Conservation (phyloP, 176 grass and related monocot genomes). For the Pontederia crassipes region DNA sequence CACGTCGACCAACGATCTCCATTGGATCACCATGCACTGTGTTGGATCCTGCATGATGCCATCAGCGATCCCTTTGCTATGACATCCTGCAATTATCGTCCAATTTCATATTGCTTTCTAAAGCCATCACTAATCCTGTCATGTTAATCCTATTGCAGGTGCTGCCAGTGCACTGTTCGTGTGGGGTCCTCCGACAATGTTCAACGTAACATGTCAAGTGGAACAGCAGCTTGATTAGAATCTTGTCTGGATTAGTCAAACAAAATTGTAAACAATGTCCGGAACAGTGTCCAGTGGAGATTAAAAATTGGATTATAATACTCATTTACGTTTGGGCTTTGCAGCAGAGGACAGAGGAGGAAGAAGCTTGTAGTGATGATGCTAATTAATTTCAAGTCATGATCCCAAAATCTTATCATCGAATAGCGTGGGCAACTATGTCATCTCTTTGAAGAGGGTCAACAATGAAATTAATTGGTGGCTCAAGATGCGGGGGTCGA, state of each 20-base stretch:
- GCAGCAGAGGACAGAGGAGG: neutral
- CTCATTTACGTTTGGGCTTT: neutral
- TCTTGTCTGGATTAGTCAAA: slow-evolving; percentile 1
- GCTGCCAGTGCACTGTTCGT: neutral
- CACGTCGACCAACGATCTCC: neutral
- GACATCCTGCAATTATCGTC: too few relatives aligned
- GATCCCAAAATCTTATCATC: neutral
- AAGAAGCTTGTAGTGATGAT: neutral
- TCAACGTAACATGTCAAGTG: neutral
- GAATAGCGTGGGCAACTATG: neutral
- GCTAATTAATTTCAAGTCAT: neutral
- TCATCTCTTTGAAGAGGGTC: neutral
- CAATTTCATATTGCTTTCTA: neutral
- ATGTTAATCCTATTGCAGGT: too few relatives aligned
- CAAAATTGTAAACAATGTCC: neutral
- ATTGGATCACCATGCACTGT: neutral
- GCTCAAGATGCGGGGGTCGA: neutral
- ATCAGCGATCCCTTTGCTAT: too few relatives aligned
- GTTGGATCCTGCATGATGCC: neutral
- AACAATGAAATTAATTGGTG: neutral
- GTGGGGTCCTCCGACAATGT: neutral
- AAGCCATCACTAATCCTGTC: neutral
- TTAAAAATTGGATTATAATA: neutral
- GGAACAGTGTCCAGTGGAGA: neutral
- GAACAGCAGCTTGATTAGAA: slow-evolving; percentile 11